phyloP scores from a whole-genome alignment of 2,329 filamentous ascomycete genomes.

The Pyricularia sp. region DNA sequence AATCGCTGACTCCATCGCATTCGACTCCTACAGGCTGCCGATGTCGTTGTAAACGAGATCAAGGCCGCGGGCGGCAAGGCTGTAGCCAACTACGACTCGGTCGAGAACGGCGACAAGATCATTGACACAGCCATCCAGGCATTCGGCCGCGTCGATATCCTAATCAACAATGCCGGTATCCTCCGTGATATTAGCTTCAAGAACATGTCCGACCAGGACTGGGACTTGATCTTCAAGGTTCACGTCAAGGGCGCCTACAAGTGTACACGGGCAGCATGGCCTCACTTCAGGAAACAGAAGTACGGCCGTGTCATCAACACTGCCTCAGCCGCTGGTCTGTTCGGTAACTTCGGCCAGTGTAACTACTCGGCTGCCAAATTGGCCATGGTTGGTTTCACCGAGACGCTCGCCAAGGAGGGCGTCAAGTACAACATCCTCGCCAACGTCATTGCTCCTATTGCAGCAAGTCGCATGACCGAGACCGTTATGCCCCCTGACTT shows the following conservation, averaged over 20 bases:
- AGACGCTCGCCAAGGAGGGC: conserved; percentile 96
- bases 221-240: conserved; percentile 89
- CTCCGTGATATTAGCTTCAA: conserved; percentile 94
- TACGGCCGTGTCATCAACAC: conserved; percentile 96
- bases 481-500: conserved; percentile 95
- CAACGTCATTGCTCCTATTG: conserved; percentile 93
- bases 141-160: conserved; percentile 82
- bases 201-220: conserved; percentile 96
- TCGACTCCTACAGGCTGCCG: conserved; percentile 51
- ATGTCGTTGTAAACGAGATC: conserved; percentile 76
- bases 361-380: conserved; percentile 98
- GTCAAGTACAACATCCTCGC: conserved; percentile 94
- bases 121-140: conserved; percentile 78
- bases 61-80: conserved; percentile 86
- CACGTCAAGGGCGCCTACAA: conserved; percentile 94
- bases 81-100: conserved; percentile 93
- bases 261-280: conserved; percentile 90
- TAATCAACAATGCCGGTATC: conserved; percentile 98
- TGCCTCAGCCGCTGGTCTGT: conserved; percentile 88
- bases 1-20: too few species aligned
- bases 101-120: conserved; percentile 88
- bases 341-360: conserved; percentile 89
- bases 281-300: conserved; percentile 97
- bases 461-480: conserved; percentile 89
- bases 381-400: conserved; percentile 90